Evolutionary conservation across 2,329 filamentous ascomycete genomes (phyloP).

Genomic region (Lasiodiplodia gonubiensis): DNA sequence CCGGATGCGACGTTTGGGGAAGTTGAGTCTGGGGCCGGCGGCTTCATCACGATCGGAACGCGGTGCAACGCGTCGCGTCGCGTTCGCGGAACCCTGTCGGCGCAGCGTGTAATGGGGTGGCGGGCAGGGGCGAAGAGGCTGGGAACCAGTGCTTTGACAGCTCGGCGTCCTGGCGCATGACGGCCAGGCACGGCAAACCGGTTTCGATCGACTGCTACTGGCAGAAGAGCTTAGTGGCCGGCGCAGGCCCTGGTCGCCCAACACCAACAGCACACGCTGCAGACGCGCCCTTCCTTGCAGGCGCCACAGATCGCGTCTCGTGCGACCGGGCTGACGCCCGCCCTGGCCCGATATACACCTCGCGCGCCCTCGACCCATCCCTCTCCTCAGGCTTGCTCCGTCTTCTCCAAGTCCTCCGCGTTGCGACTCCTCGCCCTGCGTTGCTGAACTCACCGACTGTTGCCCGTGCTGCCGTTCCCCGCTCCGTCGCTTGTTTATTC

Average conservation of each 20-base stretch:
- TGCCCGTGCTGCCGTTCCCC: constrained; percentile 14
- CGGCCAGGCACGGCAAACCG: not conserved
- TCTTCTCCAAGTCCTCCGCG: constrained; percentile 16
- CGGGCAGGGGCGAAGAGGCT: constrained; percentile 6
- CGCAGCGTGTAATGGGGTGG: constrained; percentile 4
- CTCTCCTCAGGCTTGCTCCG: constrained; percentile 15
- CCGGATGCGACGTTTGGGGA: not conserved
- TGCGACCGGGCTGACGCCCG: constrained; percentile 2
- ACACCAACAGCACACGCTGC: constrained; percentile 26
- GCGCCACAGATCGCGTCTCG: constrained; percentile 21
- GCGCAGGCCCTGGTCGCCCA: constrained; percentile 2
- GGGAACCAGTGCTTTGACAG: constrained; percentile 7
- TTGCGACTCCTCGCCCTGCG: constrained; percentile 19
- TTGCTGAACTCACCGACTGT: not conserved
- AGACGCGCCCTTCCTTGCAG: constrained; percentile 24
- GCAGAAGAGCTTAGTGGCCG: constrained; percentile 1
- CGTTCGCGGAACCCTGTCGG: constrained; percentile 16
- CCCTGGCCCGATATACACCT: constrained; percentile 25
- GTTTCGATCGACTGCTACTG: not conserved
- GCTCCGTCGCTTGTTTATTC: constrained; percentile 18
- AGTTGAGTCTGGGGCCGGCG: not conserved
- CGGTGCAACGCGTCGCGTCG: constrained; percentile 16
- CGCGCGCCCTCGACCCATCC: constrained; percentile 15
- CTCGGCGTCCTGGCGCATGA: not conserved
- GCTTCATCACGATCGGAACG: constrained; percentile 16